Conservation (phyloP, 345 rosid genomes). For the Carallia pectinifolia region DNA sequence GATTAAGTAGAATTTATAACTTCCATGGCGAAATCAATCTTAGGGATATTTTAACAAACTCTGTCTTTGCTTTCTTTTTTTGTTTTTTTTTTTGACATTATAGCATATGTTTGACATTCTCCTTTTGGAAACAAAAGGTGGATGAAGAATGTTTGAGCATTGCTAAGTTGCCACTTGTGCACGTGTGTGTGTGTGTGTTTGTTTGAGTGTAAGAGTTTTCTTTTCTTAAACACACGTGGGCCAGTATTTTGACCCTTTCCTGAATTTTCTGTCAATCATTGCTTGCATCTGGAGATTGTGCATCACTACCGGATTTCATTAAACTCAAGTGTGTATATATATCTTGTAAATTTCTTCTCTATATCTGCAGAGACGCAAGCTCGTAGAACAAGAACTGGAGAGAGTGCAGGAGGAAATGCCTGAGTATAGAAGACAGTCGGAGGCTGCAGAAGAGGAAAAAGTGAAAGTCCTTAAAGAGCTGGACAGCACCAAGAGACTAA, state of each 20-base stretch:
- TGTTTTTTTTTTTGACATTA: too few relatives aligned
- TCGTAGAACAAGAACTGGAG: slow-evolving; percentile 74
- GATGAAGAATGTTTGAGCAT: neutral
- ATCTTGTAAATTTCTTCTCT: slow-evolving; percentile 17
- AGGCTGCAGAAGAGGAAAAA: slow-evolving; percentile 62
- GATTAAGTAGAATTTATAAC: too few relatives aligned
- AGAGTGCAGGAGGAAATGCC: slow-evolving; percentile 71
- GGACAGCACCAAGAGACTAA: slow-evolving; percentile 72
- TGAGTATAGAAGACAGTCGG: slow-evolving; percentile 50
- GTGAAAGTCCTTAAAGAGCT: slow-evolving; percentile 59
- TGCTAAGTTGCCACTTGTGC: neutral
- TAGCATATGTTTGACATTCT: too few relatives aligned
- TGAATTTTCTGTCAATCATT: neutral
- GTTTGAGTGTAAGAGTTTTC: neutral
- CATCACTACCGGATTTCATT: neutral
- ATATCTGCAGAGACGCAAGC: slow-evolving; percentile 55
- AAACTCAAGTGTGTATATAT: neutral
- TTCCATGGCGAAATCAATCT: too few relatives aligned
- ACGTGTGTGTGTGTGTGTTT: neutral
- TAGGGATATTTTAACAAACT: too few relatives aligned
- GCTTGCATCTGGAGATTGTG: slow-evolving; percentile 2
- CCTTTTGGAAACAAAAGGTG: too few relatives aligned
- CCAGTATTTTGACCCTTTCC: slow-evolving; percentile 2
- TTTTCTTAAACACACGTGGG: neutral
- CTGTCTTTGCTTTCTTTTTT: too few relatives aligned